These are phyloP conservation scores for Theileria equi DNA, from an alignment of 169 alveolate species.

Conservation along the genomic window DNA sequence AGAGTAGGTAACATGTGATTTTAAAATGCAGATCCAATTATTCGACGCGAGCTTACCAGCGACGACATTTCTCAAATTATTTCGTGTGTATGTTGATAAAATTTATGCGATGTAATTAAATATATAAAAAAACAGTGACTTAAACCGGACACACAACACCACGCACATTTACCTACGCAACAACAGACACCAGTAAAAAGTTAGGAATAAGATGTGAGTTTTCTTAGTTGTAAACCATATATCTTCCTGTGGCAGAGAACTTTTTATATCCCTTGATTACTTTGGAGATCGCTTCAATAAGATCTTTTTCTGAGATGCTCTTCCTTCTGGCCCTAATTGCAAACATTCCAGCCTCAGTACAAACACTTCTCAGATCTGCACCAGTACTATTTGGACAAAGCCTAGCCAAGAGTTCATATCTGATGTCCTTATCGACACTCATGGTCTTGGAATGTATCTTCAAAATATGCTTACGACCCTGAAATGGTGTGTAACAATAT, in stretches of 20 bases:
- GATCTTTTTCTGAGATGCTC: conserved; percentile 94
- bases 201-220: not conserved
- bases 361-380: conserved; percentile 96
- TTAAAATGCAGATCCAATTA: too few relatives aligned
- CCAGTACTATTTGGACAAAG: conserved; percentile 98
- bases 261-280: conserved; percentile 96
- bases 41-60: too few relatives aligned
- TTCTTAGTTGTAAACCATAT: conserved; percentile 94
- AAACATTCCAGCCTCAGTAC: conserved; percentile 99
- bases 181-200: not conserved
- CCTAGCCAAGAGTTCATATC: conserved; percentile 96
- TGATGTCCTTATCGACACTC: conserved; percentile 92
- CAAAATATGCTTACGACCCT: conserved; percentile 94
- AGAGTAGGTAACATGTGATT: too few relatives aligned
- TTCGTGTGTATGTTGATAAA: too few relatives aligned
- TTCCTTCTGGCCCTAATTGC: conserved; percentile 99
- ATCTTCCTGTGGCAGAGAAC: conserved; percentile 97
- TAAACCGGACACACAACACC: too few relatives aligned
- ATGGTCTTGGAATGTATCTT: conserved; percentile 96
- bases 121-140: too few relatives aligned
- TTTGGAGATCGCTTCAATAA: conserved; percentile 94
- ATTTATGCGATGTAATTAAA: too few relatives aligned
- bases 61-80: too few relatives aligned
- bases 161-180: too few relatives aligned
- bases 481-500: conserved; percentile 45